Evolutionary conservation across 139 green algal genomes (phyloP).

Genomic region (Haematococcus lacustris): DNA sequence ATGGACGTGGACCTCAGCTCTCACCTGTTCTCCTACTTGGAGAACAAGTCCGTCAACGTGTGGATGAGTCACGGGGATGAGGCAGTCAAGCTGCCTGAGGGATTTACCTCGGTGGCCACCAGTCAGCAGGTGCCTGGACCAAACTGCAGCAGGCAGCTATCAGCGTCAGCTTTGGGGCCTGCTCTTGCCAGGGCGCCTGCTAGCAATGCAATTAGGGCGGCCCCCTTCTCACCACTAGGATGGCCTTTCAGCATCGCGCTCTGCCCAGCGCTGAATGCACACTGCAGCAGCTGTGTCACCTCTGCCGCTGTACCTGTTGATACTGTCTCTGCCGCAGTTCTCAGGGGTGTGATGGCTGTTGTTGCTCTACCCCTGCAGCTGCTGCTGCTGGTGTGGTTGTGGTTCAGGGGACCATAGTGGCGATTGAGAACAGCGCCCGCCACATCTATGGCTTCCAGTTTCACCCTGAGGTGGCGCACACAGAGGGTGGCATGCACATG

Average conservation of each 20-base stretch:
- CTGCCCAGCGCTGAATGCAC: no score
- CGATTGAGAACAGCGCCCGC: conserved; percentile 73
- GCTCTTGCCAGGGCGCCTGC: no score
- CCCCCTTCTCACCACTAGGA: not conserved
- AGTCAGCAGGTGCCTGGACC: conserved; percentile 67
- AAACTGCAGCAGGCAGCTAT: no score
- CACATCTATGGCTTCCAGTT: conserved; percentile 92
- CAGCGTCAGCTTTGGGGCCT: no score
- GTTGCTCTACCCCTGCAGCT: no score
- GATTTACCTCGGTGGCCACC: conserved; percentile 75
- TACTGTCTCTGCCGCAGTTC: no score
- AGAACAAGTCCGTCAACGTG: conserved; percentile 50
- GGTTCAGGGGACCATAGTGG: conserved; percentile 87
- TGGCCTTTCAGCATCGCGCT: not conserved
- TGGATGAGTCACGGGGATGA: conserved; percentile 99
- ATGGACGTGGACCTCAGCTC: conserved; percentile 63
- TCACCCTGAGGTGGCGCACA: conserved; percentile 95
- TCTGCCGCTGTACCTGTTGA: no score
- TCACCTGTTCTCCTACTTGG: conserved; percentile 57
- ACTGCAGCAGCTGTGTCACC: no score
- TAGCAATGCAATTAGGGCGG: not conserved
- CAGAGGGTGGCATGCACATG: conserved; percentile 76
- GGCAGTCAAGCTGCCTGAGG: conserved; percentile 75
- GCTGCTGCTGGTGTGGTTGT: no score
- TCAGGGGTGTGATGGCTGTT: no score